A percentile compares a stretch with the other conserved stretches of the same genome.
phyloP scores from a whole-genome alignment of 345 rosid species.

The Noccaea caerulescens region DNA sequence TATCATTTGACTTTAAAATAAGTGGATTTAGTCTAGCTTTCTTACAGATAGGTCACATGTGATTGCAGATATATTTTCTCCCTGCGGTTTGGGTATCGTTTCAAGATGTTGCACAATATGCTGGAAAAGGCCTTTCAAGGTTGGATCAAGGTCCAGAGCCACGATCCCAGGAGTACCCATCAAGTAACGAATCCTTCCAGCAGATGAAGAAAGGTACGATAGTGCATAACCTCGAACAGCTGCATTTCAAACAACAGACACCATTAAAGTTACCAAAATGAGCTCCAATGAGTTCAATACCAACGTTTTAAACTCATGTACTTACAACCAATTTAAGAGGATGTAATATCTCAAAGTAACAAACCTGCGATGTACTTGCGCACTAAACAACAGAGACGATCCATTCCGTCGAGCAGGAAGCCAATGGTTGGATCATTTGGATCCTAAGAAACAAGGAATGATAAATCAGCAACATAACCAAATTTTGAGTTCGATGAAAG shows the following conservation, averaged over 20 bases:
- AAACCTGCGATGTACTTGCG: conserved; percentile 96
- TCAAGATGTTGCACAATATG: conserved; percentile 86
- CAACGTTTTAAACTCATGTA: conserved; percentile 11
- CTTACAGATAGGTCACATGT: conserved; percentile 93
- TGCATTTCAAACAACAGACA: conserved; percentile 54
- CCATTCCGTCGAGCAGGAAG: conserved; percentile 97
- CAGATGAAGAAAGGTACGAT: conserved; percentile 97
- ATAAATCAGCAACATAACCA: conserved; percentile 17
- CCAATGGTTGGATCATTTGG: conserved; percentile 99
- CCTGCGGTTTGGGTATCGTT: conserved; percentile 85
- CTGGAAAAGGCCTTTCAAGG: conserved; percentile 87
- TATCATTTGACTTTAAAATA: conserved; percentile 15
- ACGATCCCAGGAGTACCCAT: conserved; percentile 96
- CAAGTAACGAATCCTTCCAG: conserved; percentile 92
- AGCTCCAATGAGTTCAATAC: conserved; percentile 26
- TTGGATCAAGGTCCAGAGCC: conserved; percentile 93
- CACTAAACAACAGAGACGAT: conserved; percentile 84
- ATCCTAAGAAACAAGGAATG: conserved; percentile 58
- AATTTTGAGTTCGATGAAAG: conserved; percentile 20
- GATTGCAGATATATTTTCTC: conserved; percentile 86
- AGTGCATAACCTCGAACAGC: conserved; percentile 97
- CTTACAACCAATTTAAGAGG: background rate
- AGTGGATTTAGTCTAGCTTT: conserved; percentile 28
- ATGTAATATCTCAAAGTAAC: conserved; percentile 28
- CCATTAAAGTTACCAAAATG: conserved; percentile 25